These are phyloP conservation scores for Aspergillus vadensis DNA, from an alignment of 2,329 filamentous ascomycete species.

Conservation along the genomic window DNA sequence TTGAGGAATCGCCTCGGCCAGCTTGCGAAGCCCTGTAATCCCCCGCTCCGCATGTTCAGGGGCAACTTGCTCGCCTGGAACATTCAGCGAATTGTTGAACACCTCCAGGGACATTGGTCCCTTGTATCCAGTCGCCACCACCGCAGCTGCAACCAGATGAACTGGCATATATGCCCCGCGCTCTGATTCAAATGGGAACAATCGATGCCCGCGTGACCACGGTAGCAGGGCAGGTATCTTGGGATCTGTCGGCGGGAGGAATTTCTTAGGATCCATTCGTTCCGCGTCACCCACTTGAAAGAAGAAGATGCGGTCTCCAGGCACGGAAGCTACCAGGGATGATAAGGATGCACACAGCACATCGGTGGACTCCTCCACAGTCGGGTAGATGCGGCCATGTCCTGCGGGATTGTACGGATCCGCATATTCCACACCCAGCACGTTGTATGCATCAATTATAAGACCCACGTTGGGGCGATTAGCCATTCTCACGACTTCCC, in stretches of 20 bases:
- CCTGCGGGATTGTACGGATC: slow-evolving; percentile 33
- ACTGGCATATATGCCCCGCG: slow-evolving; percentile 37
- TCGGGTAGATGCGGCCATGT: slow-evolving; percentile 33
- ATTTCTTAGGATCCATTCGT: slow-evolving; percentile 26
- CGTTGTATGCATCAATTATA: slow-evolving; percentile 37
- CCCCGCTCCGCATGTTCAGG: slow-evolving; percentile 30
- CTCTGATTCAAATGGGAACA: slow-evolving; percentile 31
- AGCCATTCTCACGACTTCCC: slow-evolving; percentile 36
- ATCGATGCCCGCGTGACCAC: slow-evolving; percentile 35
- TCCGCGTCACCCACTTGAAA: slow-evolving; percentile 38
- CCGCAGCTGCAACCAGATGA: slow-evolving; percentile 33
- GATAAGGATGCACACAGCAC: slow-evolving; percentile 29
- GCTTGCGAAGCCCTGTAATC: slow-evolving; percentile 21
- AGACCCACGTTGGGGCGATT: slow-evolving; percentile 36
- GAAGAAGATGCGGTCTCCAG: slow-evolving; percentile 38
- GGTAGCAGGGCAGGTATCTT: slow-evolving; percentile 30
- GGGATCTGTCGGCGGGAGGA: slow-evolving; percentile 25
- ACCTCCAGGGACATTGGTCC: slow-evolving; percentile 38
- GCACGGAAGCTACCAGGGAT: slow-evolving; percentile 28
- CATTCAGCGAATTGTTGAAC: slow-evolving; percentile 33
- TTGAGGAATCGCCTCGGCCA: slow-evolving; percentile 18
- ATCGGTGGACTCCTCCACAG: slow-evolving; percentile 29
- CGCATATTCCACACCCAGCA: slow-evolving; percentile 37
- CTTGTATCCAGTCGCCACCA: slow-evolving; percentile 34
- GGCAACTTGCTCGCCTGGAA: slow-evolving; percentile 23